Base-by-base conservation (phyloP, 331 rosid genomes). In the Malus hybrid region DNA sequence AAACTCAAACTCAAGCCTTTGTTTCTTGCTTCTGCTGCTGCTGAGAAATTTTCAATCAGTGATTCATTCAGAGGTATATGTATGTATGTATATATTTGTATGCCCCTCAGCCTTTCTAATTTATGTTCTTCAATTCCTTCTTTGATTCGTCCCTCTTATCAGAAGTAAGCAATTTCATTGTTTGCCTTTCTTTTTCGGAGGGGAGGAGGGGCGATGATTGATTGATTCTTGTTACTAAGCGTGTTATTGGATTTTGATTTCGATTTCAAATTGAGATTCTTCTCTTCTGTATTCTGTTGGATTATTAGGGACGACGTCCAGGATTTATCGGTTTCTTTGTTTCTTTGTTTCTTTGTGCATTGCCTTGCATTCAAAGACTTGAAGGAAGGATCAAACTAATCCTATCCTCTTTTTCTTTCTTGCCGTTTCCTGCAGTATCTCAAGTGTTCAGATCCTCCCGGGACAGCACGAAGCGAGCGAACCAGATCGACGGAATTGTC, bases 231-330 rank as follows among this genome's bases (percentile, higher is more conserved):
- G 48, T 42, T 10, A 42, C 14, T 42, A 10, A 42, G 48, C 48
- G 48, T 10, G 48, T 42, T 10, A 42, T 42, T 3, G 57, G 57
- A 6, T 52, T 52, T 52, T 0, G 18, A 52, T 52, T 52, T 52
- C 6, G 20, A 52, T 44, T 78, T 66, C 73, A 6, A 9, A 4
- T 33, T 66, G 36, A 42, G 75, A 66, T 68, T 48, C 60, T 30
- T 75, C 32, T 63, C 56, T 50, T 50, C 56, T 50, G n/a, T 63
- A 6, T 57, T 64, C 72, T 72, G 75, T 68, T 81, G 81, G 77
- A 68, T 76, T 57, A 42, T 18, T 26, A 6, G 48, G 48, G 48
- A 42, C 48, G 48, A 42, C 48, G 48, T 52, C 20, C 20, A 10
- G 1, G 48, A 10, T 52, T 52, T 6, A 16, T 52, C 7, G 57